Evolutionary conservation across 140 eudicot genomes (phyloP).

Genomic region (Ambrosia hybrid): DNA sequence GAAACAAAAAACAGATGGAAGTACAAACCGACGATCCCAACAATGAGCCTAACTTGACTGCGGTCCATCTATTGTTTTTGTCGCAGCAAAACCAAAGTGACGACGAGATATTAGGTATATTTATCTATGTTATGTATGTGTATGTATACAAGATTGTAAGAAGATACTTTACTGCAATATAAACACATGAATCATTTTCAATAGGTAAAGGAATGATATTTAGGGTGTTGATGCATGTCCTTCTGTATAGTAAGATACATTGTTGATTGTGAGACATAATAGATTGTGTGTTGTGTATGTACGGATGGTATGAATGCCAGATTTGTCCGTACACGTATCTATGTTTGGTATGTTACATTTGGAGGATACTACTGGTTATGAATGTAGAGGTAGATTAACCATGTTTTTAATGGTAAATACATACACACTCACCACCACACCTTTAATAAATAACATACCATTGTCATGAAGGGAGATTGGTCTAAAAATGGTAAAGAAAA

Average conservation of each 20-base stretch:
- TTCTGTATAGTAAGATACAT: slow-evolving; percentile 1
- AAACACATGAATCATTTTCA: slow-evolving; percentile 26
- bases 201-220: slow-evolving; percentile 4
- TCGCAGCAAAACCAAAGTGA: slow-evolving; percentile 7
- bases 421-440: too few species aligned
- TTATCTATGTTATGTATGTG: not conserved
- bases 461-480: too few species aligned
- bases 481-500: too few species aligned
- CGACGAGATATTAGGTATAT: not conserved
- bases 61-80: slow-evolving; percentile 19
- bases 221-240: slow-evolving; percentile 1
- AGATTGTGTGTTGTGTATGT: slow-evolving; percentile 26
- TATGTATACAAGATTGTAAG: not conserved
- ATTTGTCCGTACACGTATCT: slow-evolving; percentile 27
- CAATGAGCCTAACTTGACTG: slow-evolving; percentile 29
- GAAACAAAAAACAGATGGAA: not conserved
- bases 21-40: slow-evolving; percentile 40
- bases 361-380: not conserved
- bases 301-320: slow-evolving; percentile 28
- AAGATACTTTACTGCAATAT: not conserved
- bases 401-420: too few species aligned
- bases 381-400: too few species aligned
- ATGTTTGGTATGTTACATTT: slow-evolving; percentile 23
- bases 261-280: slow-evolving; percentile 17
- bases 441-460: too few species aligned